Percentiles rank a stretch among this genome's conserved stretches.
Evolutionary conservation across 2,329 filamentous ascomycete genomes (phyloP).

Genomic region (Stagonosporopsis cucurbitacearum): DNA sequence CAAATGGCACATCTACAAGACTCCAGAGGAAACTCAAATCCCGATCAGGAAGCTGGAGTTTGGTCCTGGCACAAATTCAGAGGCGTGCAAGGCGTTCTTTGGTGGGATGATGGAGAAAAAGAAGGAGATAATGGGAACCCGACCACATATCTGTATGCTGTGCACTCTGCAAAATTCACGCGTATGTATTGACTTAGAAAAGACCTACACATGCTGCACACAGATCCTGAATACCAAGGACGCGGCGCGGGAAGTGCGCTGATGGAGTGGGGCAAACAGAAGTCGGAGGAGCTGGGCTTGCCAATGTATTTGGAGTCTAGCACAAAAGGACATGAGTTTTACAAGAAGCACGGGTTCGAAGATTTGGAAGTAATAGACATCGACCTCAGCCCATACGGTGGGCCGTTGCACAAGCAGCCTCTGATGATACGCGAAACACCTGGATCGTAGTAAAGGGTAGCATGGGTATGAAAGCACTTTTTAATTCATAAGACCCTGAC

Average conservation of each 20-base stretch:
- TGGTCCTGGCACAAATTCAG: conserved; percentile 28
- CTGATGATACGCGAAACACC: conserved; percentile 29
- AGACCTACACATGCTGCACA: conserved; percentile 40
- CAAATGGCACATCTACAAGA: conserved; percentile 40
- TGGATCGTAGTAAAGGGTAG: neutral
- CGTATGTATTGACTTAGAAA: neutral
- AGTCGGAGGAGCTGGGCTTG: conserved; percentile 33
- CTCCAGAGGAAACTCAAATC: conserved; percentile 18
- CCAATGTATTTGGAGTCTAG: conserved; percentile 38
- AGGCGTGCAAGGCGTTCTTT: conserved; percentile 36
- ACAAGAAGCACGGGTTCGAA: conserved; percentile 35
- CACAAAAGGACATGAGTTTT: conserved; percentile 26
- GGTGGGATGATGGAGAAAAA: conserved; percentile 27
- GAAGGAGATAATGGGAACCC: conserved; percentile 27
- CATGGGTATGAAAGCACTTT: neutral
- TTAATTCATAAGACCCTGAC: neutral
- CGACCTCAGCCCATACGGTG: conserved; percentile 28
- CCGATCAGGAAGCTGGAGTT: conserved; percentile 22
- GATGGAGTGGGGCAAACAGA: conserved; percentile 30
- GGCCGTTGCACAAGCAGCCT: conserved; percentile 23
- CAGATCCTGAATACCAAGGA: conserved; percentile 34
- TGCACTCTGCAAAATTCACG: neutral
- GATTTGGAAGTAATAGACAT: conserved; percentile 28
- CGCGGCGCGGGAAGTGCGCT: conserved; percentile 34
- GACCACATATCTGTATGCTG: conserved; percentile 36